Evolutionary conservation across 352 stramenopile genomes (phyloP).

Genomic region (Peronospora belbahrii): DNA sequence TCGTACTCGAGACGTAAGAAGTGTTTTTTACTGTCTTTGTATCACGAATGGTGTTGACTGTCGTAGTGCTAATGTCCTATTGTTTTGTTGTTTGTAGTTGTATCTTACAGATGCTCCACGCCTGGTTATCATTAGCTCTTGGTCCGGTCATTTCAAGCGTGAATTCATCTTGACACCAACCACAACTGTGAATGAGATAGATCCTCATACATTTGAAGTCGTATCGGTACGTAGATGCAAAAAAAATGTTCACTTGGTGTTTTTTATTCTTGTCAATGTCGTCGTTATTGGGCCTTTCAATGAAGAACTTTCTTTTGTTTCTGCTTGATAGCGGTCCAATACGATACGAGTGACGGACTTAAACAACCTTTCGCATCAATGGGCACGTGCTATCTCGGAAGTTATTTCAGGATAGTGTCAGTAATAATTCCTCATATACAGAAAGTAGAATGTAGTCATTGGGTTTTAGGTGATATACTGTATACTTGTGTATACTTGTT

Average conservation of each 20-base stretch:
- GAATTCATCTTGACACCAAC: slow-evolving; percentile 54
- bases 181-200: slow-evolving; percentile 63
- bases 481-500: neutral
- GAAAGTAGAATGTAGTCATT: slow-evolving; percentile 13
- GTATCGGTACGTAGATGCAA: slow-evolving; percentile 66
- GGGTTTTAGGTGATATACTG: too few species aligned
- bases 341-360: slow-evolving; percentile 56
- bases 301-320: too few species aligned
- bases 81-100: slow-evolving; percentile 26
- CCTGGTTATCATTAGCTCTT: slow-evolving; percentile 60
- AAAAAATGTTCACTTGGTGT: too few species aligned
- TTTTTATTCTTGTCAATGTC: neutral
- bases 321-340: slow-evolving; percentile 34
- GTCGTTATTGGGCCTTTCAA: too few species aligned
- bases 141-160: slow-evolving; percentile 64
- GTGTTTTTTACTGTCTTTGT: neutral
- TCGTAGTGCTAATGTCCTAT: neutral
- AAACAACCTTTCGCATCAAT: slow-evolving; percentile 52
- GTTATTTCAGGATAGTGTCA: slow-evolving; percentile 27
- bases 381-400: slow-evolving; percentile 42
- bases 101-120: slow-evolving; percentile 65
- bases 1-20: slow-evolving; percentile 51
- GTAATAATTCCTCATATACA: too few species aligned
- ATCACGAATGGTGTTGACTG: neutral
- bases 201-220: slow-evolving; percentile 69